Evolutionary conservation across 140 eudicot genomes (phyloP), one percentile per base, ranked within the genome.

Genomic region (Oenanthe javanica): DNA sequence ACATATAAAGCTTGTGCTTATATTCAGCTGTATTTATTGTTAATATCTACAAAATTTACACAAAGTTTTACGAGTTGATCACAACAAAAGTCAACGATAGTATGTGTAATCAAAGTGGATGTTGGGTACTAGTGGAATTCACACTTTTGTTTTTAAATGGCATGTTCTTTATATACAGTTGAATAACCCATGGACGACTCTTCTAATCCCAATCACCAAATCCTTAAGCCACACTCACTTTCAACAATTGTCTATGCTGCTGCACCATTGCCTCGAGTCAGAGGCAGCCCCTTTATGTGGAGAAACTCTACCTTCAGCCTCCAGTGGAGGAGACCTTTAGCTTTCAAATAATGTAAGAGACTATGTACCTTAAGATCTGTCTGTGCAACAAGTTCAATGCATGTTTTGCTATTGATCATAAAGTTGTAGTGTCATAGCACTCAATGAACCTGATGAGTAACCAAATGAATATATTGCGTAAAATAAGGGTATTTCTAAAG

Each of bases 221-320:
- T 77, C 77, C 61, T 49, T 13, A 27, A 50, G 16, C 25, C 27
- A 1, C 27, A 27, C 57, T 81, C 72, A 77, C 82, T 4, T 70
- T 79, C 54, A 83, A 79, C 76, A 77, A 77, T 31, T 70, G 80
- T 14, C 54, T 19, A 80, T 54, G n/a, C 83, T 52, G 40, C 79
- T n/a, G 63, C 63, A 38, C 48, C 66, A 70, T 72, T 83, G 71
- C 72, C 45, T 77, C 59, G 51, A 70, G 57, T 47, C 66, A 86
- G 27, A 31, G 71, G 77, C 49, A 81, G 81, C 72, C 81, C 72
- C 75, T 85, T 67, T 49, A 79, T 87, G 38, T 91, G 97, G 97
- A 81, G 75, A 38, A 84, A 67, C 64, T 89, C 91, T 85, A 82
- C 87, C 64, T 87, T 87, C 25, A 87, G 87, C 63, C 90, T 94